These are phyloP conservation scores for Mycena kentingensis DNA, from an alignment of 768 basidiomycete species.

Conservation along the genomic window DNA sequence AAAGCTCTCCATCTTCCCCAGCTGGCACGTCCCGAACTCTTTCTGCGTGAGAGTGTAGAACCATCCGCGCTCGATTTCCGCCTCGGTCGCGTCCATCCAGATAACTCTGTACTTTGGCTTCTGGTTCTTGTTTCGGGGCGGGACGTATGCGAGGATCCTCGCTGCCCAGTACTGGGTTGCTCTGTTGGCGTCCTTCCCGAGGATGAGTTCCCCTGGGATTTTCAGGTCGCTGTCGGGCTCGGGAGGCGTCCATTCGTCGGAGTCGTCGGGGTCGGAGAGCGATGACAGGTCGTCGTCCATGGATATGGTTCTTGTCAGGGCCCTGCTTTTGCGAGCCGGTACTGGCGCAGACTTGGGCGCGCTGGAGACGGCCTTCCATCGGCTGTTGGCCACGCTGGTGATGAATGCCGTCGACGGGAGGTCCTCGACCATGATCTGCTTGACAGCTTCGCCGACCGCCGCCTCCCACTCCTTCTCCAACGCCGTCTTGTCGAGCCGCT, in stretches of 20 bases:
- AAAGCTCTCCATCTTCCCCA: conserved; percentile 58
- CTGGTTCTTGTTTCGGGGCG: conserved; percentile 41
- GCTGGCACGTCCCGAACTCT: conserved; percentile 63
- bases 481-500: conserved; percentile 36
- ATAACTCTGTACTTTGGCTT: conserved; percentile 49
- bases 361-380: conserved; percentile 16
- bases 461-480: conserved; percentile 46
- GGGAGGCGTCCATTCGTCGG: conserved; percentile 41
- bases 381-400: conserved; percentile 18
- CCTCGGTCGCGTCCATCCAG: conserved; percentile 57
- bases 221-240: conserved; percentile 49
- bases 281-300: conserved; percentile 15
- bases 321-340: conserved; percentile 28
- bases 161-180: conserved; percentile 68
- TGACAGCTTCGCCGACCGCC: conserved; percentile 51
- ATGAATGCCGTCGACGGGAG: conserved; percentile 44
- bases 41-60: conserved; percentile 62
- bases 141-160: conserved; percentile 52
- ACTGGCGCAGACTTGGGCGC: conserved; percentile 4
- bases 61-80: conserved; percentile 46
- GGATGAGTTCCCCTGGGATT: conserved; percentile 69
- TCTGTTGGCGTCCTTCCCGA: conserved; percentile 47
- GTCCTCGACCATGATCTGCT: conserved; percentile 48
- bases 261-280: conserved; percentile 11
- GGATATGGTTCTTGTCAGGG: conserved; percentile 28